Conservation (phyloP, 305 asterid species). For the Solanum hybrid region DNA sequence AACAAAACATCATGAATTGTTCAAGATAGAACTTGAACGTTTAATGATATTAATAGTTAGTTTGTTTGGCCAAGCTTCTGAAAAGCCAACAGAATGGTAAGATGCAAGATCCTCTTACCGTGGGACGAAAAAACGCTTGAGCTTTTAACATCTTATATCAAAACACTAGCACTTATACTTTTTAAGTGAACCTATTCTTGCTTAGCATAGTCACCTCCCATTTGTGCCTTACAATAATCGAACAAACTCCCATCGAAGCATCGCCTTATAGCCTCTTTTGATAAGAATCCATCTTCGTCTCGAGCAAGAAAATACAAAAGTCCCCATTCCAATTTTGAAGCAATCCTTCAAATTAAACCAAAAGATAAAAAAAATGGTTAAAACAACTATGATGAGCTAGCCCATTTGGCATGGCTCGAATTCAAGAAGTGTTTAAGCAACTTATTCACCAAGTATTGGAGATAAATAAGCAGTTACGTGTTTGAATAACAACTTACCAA, state of each 20-base stretch:
- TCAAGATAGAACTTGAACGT: not conserved
- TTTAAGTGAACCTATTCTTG: not conserved
- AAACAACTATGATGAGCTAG: not conserved
- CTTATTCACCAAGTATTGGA: not conserved
- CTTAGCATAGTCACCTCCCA: constrained; percentile 13
- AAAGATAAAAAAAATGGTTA: not conserved
- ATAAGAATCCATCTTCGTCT: constrained; percentile 59
- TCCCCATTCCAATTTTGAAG: constrained; percentile 55
- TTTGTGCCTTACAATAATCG: constrained; percentile 53
- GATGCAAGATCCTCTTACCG: not conserved
- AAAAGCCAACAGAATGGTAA: not conserved
- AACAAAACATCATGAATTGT: too few relatives aligned
- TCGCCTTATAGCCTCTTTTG: constrained; percentile 72
- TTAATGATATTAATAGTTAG: not conserved
- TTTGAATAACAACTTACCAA: constrained; percentile 23
- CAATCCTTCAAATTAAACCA: constrained; percentile 28
- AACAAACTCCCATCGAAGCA: constrained; percentile 77
- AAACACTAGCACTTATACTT: not conserved
- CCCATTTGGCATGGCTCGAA: not conserved
- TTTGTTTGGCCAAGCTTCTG: not conserved
- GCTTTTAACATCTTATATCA: not conserved
- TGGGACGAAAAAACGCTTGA: not conserved
- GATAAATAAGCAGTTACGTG: not conserved
- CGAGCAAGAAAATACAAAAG: constrained; percentile 47
- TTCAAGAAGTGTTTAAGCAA: not conserved